These are phyloP conservation scores for Aspergillus ochraceus DNA, from an alignment of 2,329 filamentous ascomycete genomes.

Conservation along the genomic window DNA sequence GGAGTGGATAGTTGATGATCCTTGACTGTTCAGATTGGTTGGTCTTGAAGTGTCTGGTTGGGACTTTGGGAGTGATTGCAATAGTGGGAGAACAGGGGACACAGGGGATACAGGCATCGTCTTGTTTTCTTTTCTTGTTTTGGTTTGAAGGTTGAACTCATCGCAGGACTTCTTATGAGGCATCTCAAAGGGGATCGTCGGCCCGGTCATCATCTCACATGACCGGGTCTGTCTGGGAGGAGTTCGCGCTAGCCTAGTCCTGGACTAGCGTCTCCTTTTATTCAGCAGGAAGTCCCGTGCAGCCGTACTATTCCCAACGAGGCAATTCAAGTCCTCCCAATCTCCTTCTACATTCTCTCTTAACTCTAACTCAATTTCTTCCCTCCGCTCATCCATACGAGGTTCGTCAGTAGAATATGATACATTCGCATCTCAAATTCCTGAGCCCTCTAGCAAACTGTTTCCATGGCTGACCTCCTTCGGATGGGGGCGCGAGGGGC, in stretches of 20 bases:
- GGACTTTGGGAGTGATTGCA: too few species aligned
- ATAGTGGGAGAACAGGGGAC: too few species aligned
- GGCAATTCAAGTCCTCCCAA: neutral
- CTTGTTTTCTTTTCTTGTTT: too few species aligned
- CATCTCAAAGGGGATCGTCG: too few species aligned
- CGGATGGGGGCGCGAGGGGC: slow-evolving; percentile 1
- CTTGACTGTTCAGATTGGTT: neutral
- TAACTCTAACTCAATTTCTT: neutral
- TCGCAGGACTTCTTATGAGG: too few species aligned
- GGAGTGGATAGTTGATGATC: neutral
- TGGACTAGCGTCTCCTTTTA: neutral
- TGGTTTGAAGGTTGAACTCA: too few species aligned
- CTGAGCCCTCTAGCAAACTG: neutral
- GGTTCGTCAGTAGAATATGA: neutral
- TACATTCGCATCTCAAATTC: neutral
- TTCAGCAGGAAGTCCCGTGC: too few species aligned
- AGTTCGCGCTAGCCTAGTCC: neutral
- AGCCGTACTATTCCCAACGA: neutral
- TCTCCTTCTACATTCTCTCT: neutral
- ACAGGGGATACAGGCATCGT: too few species aligned
- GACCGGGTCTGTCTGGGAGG: neutral
- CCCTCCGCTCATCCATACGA: neutral
- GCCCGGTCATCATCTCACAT: neutral
- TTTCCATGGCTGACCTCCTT: neutral
- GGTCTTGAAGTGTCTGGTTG: neutral